Conservation (phyloP, 1,284 basidiomycete species). For the Retiboletus fuscus region DNA sequence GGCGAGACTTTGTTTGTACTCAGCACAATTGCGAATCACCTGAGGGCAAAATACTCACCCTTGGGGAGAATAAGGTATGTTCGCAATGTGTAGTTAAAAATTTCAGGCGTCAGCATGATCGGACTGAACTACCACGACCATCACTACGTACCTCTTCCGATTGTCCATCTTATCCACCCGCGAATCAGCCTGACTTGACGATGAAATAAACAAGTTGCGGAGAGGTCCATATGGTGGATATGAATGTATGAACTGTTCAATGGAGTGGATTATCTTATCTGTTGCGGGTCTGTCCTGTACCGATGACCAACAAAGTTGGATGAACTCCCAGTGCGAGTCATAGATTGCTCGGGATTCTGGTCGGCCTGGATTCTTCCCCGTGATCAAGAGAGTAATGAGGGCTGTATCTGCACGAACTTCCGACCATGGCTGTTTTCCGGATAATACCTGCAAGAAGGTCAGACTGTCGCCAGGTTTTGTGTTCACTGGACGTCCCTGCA, state of each 20-base stretch:
- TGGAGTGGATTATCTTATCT: not conserved
- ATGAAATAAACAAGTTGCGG: not conserved
- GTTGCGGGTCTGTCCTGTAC: not conserved
- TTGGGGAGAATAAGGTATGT: too few species aligned
- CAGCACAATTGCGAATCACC: too few species aligned
- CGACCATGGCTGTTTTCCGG: slow-evolving; percentile 20
- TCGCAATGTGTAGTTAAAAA: too few species aligned
- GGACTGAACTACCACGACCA: too few species aligned
- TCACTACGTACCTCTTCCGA: not conserved
- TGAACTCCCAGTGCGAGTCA: slow-evolving; percentile 19
- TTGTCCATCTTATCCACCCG: not conserved
- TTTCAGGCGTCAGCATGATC: not conserved
- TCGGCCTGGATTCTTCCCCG: slow-evolving; percentile 12
- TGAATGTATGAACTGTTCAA: not conserved
- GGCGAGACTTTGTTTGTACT: too few species aligned
- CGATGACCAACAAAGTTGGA: slow-evolving; percentile 19
- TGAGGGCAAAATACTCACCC: too few species aligned
- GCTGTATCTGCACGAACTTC: slow-evolving; percentile 1
- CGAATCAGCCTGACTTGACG: not conserved
- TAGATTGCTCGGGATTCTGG: slow-evolving; percentile 12
- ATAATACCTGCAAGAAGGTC: slow-evolving; percentile 15
- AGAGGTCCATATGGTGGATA: not conserved
- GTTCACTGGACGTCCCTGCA: slow-evolving; percentile 15
- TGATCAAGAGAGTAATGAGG: not conserved
- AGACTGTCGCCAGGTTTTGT: not conserved